Evolutionary conservation across 176 grass and related monocot species (phyloP).

Genomic region (Aegilops speltoides): DNA sequence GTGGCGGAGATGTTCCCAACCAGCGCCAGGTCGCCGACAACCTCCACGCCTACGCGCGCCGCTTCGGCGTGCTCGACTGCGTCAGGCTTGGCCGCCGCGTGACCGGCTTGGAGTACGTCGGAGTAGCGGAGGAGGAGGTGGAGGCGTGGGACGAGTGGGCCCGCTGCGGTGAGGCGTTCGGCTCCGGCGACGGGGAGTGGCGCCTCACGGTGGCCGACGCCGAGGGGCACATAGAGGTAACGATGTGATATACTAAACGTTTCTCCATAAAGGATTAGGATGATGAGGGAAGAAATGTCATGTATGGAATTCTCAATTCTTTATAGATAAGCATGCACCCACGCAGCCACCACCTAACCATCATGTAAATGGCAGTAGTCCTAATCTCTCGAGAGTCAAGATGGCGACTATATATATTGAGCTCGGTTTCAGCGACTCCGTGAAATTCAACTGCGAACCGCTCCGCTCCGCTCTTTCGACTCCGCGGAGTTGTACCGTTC

Average conservation of each 20-base stretch:
- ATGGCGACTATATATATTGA: neutral
- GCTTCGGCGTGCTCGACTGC: slow-evolving; percentile 50
- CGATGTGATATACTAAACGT: no score
- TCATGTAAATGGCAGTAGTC: neutral
- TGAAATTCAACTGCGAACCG: no score
- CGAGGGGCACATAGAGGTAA: neutral
- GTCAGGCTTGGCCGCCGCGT: slow-evolving; percentile 36
- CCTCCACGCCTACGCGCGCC: slow-evolving; percentile 44
- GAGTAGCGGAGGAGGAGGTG: neutral
- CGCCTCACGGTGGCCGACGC: neutral
- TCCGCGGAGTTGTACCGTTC: no score
- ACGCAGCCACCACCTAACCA: neutral
- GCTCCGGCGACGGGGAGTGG: neutral
- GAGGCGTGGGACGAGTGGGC: no score
- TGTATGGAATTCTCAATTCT: no score
- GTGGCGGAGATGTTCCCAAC: slow-evolving; percentile 20
- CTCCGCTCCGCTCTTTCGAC: no score
- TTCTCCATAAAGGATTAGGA: no score
- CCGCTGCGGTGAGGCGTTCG: neutral
- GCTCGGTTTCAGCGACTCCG: no score
- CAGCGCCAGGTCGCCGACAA: slow-evolving; percentile 45
- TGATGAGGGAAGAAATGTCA: no score
- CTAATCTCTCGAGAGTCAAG: neutral
- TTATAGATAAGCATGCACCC: no score
- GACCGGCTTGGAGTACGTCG: neutral